Conservation (phyloP, 2,329 filamentous ascomycete species). For the Aureobasidium namibiae region DNA sequence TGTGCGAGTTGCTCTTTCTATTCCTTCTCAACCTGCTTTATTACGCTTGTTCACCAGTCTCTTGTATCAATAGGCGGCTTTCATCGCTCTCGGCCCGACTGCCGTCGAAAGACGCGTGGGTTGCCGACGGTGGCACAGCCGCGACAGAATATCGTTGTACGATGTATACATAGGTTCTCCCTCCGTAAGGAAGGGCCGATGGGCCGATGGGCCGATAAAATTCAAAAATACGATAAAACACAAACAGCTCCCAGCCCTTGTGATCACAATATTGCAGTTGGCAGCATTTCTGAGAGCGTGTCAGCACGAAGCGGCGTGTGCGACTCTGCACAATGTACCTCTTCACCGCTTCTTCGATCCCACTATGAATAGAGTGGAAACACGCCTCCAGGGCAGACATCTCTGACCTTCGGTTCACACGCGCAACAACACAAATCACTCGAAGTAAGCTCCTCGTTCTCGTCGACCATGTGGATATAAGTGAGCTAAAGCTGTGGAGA, state of each 20-base stretch:
- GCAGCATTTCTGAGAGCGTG: background rate
- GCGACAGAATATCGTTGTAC: background rate
- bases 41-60: background rate
- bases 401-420: background rate
- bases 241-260: background rate
- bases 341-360: conserved; percentile 3
- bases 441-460: background rate
- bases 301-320: background rate
- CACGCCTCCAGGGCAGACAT: background rate
- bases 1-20: background rate
- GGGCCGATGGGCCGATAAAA: background rate
- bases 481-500: conserved; percentile 2
- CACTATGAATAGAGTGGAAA: background rate
- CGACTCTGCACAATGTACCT: background rate
- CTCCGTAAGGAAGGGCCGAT: conserved; percentile 1
- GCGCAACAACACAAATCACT: conserved; percentile 5
- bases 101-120: background rate
- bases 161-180: conserved; percentile 7
- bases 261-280: background rate
- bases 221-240: conserved; percentile 3
- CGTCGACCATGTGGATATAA: background rate
- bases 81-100: background rate
- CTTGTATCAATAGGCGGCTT: background rate
- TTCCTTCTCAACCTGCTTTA: conserved; percentile 2
- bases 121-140: background rate